Conservation (phyloP, 768 basidiomycete species). For the Pulveroboletus ravenelii region DNA sequence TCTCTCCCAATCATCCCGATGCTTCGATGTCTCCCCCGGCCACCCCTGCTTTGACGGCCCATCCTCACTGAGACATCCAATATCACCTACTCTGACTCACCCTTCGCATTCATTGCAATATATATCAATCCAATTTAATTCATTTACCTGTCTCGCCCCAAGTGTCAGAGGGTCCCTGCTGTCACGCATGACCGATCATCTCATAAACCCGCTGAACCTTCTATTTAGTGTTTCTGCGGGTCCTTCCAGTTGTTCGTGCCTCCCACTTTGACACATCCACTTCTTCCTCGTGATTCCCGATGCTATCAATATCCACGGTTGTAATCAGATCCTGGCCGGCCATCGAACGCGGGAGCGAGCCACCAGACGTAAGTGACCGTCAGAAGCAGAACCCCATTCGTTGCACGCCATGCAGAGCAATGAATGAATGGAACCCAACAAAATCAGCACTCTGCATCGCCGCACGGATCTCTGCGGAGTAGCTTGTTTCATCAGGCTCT, state of each 20-base stretch:
- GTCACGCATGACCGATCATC: constrained; percentile 20
- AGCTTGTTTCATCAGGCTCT: constrained; percentile 10
- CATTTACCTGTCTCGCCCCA: constrained; percentile 19
- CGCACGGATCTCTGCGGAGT: constrained; percentile 15
- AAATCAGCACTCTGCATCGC: constrained; percentile 12
- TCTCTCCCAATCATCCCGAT: constrained; percentile 9
- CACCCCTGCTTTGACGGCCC: constrained; percentile 11
- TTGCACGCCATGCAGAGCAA: constrained; percentile 17
- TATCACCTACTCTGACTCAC: constrained; percentile 2
- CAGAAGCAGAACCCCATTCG: constrained; percentile 23
- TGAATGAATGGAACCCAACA: constrained; percentile 20
- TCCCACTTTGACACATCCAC: constrained; percentile 11
- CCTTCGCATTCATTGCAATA: constrained; percentile 11
- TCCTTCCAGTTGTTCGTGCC: constrained; percentile 15
- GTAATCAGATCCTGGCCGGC: constrained; percentile 14
- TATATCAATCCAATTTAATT: constrained; percentile 26
- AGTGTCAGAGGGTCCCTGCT: constrained; percentile 9
- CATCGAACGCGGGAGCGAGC: constrained; percentile 30
- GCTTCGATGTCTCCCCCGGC: constrained; percentile 16
- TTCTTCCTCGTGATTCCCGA: constrained; percentile 15
- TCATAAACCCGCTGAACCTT: constrained; percentile 26
- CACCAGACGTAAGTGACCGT: constrained; percentile 29
- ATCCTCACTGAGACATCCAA: too few relatives aligned
- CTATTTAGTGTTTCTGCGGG: constrained; percentile 22
- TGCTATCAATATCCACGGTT: constrained; percentile 19